A percentile compares a stretch with the other conserved stretches of the same genome.
Conservation (phyloP, 169 alveolate species). For the Plasmodium gallinaceum region DNA sequence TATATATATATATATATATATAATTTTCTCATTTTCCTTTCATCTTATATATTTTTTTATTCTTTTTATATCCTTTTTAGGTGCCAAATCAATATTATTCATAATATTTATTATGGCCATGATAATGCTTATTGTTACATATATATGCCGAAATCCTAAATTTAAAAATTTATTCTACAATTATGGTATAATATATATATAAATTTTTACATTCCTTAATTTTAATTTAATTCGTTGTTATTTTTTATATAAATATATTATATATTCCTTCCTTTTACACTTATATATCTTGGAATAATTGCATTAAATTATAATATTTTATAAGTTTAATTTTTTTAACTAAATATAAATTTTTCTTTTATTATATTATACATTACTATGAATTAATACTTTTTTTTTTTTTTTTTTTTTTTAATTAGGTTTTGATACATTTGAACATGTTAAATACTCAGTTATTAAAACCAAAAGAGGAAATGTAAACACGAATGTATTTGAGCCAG, state of each 20-base stretch:
- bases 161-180: constrained; percentile 56
- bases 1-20: neutral
- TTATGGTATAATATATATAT: constrained; percentile 33
- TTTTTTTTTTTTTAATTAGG: constrained; percentile 17
- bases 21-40: neutral
- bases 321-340: neutral
- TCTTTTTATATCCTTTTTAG: constrained; percentile 15
- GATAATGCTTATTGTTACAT: constrained; percentile 72
- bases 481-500: constrained; percentile 84
- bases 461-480: constrained; percentile 68
- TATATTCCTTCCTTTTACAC: neutral
- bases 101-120: constrained; percentile 66
- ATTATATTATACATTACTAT: no score
- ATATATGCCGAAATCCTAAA: constrained; percentile 72
- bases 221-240: neutral
- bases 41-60: constrained; percentile 9
- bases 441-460: constrained; percentile 81
- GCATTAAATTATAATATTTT: neutral
- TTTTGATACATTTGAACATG: constrained; percentile 82
- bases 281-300: neutral
- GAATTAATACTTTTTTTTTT: neutral
- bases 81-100: constrained; percentile 67
- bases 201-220: neutral
- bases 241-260: neutral
- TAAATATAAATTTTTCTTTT: no score